phyloP scores from a whole-genome alignment of 495 filamentous ascomycete genomes.

The Astrothelium macrocarpum region DNA sequence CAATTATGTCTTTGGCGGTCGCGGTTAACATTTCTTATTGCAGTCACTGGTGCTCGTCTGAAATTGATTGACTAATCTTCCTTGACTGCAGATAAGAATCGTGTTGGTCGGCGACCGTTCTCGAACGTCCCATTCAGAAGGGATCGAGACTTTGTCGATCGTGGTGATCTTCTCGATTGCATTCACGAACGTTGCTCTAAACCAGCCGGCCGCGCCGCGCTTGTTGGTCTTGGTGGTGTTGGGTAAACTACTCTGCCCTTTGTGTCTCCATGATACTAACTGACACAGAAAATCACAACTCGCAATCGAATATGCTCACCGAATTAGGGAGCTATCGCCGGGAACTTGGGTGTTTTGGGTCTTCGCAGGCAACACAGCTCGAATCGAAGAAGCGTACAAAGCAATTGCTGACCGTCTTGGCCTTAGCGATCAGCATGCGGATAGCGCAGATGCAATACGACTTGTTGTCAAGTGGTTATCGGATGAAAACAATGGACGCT shows the following conservation, averaged over 20 bases:
- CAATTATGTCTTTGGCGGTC: no score
- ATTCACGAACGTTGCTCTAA: slow-evolving; percentile 26
- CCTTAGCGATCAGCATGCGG: slow-evolving; percentile 22
- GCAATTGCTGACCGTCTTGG: slow-evolving; percentile 22
- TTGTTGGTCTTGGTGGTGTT: slow-evolving; percentile 41
- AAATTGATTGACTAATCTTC: no score
- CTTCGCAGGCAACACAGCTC: slow-evolving; percentile 23
- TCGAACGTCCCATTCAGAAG: slow-evolving; percentile 30
- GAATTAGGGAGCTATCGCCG: slow-evolving; percentile 21
- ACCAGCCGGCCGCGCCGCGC: slow-evolving; percentile 23
- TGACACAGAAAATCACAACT: slow-evolving; percentile 42
- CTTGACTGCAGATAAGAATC: no score
- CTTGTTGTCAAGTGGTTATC: slow-evolving; percentile 35
- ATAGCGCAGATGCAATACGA: slow-evolving; percentile 28
- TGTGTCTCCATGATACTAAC: slow-evolving; percentile 6
- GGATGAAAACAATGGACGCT: slow-evolving; percentile 29
- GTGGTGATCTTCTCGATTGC: slow-evolving; percentile 28
- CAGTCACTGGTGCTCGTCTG: no score
- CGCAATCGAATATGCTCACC: slow-evolving; percentile 42
- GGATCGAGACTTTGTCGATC: slow-evolving; percentile 37
- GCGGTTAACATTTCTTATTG: no score
- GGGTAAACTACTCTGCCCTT: slow-evolving; percentile 31
- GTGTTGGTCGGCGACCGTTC: no score
- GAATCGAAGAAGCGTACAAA: slow-evolving; percentile 22
- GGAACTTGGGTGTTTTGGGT: slow-evolving; percentile 25